Evolutionary conservation across 78 protist species (phyloP).

Genomic region (Planoprotostelium fungivorum): DNA sequence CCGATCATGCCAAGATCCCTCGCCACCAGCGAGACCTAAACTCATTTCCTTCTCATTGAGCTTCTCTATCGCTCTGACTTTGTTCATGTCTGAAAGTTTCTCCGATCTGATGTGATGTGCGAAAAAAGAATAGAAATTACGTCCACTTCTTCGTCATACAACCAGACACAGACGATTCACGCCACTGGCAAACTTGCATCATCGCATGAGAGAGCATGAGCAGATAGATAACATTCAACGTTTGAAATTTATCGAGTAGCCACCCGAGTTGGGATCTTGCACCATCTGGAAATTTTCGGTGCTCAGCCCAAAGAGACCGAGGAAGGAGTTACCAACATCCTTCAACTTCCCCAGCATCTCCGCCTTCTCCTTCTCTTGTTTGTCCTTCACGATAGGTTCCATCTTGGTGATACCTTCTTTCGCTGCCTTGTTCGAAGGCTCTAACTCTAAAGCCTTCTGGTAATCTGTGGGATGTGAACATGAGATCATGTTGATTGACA

Average conservation of each 20-base stretch:
- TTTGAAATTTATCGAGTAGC: slow-evolving; percentile 68
- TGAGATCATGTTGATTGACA: neutral
- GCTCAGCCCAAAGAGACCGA: slow-evolving; percentile 85
- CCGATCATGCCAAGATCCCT: slow-evolving; percentile 75
- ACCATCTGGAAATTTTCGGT: slow-evolving; percentile 84
- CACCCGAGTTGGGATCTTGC: slow-evolving; percentile 83
- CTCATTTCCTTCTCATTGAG: slow-evolving; percentile 38
- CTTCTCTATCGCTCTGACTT: slow-evolving; percentile 43
- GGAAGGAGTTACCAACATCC: slow-evolving; percentile 80
- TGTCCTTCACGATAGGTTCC: slow-evolving; percentile 33
- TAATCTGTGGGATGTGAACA: slow-evolving; percentile 13
- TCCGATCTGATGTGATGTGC: no score
- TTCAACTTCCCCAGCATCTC: slow-evolving; percentile 85
- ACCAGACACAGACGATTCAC: no score
- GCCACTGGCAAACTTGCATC: no score
- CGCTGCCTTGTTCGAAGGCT: slow-evolving; percentile 5
- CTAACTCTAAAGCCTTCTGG: slow-evolving; percentile 8
- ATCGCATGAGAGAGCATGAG: no score
- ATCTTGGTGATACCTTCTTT: slow-evolving; percentile 15
- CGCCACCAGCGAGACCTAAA: slow-evolving; percentile 14
- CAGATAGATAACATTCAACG: neutral
- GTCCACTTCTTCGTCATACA: no score
- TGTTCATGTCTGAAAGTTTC: slow-evolving; percentile 27
- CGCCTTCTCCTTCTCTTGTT: slow-evolving; percentile 42
- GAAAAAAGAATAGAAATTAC: no score